Evolutionary conservation across 805 yeast species (phyloP).

Genomic region (Sugiyamaella floridensis): DNA sequence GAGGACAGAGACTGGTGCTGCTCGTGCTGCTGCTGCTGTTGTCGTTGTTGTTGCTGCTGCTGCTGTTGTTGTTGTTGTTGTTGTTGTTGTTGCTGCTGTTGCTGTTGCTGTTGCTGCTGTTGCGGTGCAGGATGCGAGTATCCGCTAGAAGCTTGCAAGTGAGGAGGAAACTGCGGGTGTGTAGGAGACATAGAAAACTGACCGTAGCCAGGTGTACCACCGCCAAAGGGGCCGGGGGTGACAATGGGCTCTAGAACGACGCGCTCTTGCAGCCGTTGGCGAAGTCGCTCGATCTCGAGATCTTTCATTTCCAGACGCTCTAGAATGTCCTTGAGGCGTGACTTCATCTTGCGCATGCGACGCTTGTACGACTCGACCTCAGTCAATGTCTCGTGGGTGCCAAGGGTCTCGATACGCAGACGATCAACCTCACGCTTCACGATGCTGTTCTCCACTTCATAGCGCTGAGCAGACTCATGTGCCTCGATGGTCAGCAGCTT

Average conservation of each 20-base stretch:
- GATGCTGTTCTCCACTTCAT: conserved; percentile 42
- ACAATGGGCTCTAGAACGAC: background rate
- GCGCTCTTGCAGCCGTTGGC: conserved; percentile 27
- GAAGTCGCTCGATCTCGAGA: conserved; percentile 38
- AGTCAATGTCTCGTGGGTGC: conserved; percentile 4
- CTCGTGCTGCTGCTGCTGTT: too few species aligned
- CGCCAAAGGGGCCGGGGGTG: background rate
- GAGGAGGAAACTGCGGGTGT: conserved; percentile 7
- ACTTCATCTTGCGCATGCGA: conserved; percentile 37
- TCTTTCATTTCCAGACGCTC: conserved; percentile 39
- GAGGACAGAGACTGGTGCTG: background rate
- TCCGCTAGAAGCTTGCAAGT: background rate
- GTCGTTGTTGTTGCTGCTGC: too few species aligned
- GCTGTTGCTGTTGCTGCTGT: conserved; percentile 5
- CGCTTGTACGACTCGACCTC: conserved; percentile 32
- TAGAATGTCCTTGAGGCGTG: conserved; percentile 40
- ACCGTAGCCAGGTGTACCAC: background rate
- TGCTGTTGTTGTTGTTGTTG: conserved; percentile 3
- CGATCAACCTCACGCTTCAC: conserved; percentile 42
- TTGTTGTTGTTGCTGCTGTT: background rate
- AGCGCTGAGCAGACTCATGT: conserved; percentile 39
- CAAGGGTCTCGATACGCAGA: conserved; percentile 30
- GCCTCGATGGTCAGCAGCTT: conserved; percentile 39
- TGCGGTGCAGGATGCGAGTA: conserved; percentile 4
- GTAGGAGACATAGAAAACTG: background rate